Conservation (phyloP, 352 stramenopile species). For the Ophiocytium majus region DNA sequence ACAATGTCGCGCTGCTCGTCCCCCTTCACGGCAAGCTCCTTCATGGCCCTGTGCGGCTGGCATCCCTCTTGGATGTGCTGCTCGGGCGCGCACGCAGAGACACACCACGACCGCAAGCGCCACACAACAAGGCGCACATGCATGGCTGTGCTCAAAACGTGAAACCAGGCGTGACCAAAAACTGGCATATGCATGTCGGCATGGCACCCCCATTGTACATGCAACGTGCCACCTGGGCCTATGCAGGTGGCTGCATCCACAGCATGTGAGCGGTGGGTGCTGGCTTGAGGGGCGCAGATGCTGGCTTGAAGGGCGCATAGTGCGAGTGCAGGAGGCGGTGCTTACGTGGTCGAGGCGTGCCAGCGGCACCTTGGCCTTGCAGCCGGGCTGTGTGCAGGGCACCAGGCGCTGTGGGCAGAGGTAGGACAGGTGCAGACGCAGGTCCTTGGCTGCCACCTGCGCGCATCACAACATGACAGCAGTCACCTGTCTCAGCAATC, state of each 20-base stretch:
- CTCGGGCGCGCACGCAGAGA: background rate
- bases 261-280: background rate
- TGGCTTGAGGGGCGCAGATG: too few species aligned
- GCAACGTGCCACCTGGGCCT: background rate
- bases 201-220: too few species aligned
- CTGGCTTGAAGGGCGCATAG: too few species aligned
- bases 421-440: background rate
- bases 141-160: background rate
- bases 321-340: background rate
- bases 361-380: background rate
- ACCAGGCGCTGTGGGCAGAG: background rate
- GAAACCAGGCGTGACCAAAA: background rate
- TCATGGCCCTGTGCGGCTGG: background rate
- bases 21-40: background rate
- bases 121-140: background rate
- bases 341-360: background rate
- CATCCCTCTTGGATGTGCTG: background rate
- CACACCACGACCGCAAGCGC: background rate
- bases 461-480: too few species aligned
- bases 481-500: too few species aligned
- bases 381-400: background rate
- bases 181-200: background rate
- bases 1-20: background rate
- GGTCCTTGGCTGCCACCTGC: background rate
- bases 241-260: background rate